Conservation (phyloP, 352 stramenopile species). For the Aphanomyces invadans region DNA sequence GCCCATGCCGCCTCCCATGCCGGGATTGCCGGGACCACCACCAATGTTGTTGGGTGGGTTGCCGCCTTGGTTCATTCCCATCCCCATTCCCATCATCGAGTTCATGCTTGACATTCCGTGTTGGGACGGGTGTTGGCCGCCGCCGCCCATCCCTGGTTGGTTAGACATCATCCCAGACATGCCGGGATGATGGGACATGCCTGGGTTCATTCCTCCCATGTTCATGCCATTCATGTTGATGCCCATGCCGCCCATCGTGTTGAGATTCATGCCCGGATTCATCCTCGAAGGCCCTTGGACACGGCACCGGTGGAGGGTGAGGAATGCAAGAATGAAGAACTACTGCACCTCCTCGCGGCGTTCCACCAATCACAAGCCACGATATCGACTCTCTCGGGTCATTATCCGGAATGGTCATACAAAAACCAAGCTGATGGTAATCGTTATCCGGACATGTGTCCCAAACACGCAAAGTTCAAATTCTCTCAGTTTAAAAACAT, state of each 20-base stretch:
- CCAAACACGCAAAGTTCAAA: constrained; percentile 6
- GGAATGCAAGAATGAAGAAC: constrained; percentile 7
- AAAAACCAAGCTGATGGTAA: not conserved
- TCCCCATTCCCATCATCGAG: constrained; percentile 41
- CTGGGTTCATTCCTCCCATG: constrained; percentile 22
- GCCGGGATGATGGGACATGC: constrained; percentile 18
- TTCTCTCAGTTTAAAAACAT: constrained; percentile 12
- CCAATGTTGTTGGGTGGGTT: constrained; percentile 28
- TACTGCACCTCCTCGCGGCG: not conserved
- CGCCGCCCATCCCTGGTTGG: constrained; percentile 30
- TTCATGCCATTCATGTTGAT: constrained; percentile 69
- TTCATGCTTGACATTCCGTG: constrained; percentile 20
- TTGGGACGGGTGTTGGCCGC: constrained; percentile 15
- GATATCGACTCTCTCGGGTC: not conserved
- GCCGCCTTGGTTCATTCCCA: constrained; percentile 15
- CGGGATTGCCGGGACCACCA: constrained; percentile 37
- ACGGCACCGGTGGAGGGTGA: not conserved
- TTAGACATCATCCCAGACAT: constrained; percentile 25
- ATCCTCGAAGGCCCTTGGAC: not conserved
- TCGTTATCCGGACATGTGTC: not conserved
- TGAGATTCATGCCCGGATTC: constrained; percentile 33
- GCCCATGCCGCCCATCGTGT: constrained; percentile 35
- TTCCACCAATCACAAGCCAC: not conserved
- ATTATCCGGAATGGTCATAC: constrained; percentile 7
- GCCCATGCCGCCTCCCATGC: constrained; percentile 33